phyloP scores from a whole-genome alignment of 768 basidiomycete species.

The Clavulina sp. region DNA sequence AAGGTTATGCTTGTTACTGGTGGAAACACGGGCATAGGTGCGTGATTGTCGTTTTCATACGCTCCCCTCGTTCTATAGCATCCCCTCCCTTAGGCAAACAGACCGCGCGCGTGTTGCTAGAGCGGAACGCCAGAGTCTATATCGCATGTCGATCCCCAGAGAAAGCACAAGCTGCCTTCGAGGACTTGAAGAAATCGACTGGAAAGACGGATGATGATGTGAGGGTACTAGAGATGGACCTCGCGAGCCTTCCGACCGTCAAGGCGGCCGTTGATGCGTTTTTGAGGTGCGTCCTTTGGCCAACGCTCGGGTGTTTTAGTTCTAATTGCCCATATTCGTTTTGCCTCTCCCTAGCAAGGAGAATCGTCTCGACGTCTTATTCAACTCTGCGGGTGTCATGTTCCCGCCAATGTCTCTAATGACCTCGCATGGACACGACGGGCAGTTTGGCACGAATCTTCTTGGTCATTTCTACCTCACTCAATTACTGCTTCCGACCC shows the following conservation, averaged over 20 bases:
- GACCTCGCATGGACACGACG: too few relatives aligned
- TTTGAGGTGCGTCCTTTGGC: too few relatives aligned
- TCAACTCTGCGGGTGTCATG: too few relatives aligned
- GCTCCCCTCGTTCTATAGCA: neutral
- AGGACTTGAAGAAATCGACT: neutral
- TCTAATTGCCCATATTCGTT: too few relatives aligned
- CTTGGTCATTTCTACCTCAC: too few relatives aligned
- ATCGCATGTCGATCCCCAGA: constrained; percentile 5
- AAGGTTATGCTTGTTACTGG: constrained; percentile 10
- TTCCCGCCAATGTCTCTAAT: too few relatives aligned
- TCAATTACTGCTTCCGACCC: neutral
- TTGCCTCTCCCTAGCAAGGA: too few relatives aligned
- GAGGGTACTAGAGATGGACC: neutral
- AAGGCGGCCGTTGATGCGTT: neutral
- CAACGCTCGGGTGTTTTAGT: neutral
- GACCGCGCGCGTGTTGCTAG: neutral
- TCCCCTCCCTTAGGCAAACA: neutral
- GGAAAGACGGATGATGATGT: neutral
- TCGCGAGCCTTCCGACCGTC: neutral
- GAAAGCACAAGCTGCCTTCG: constrained; percentile 8
- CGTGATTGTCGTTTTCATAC: neutral
- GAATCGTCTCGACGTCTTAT: too few relatives aligned
- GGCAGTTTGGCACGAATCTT: too few relatives aligned
- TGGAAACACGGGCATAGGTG: neutral
- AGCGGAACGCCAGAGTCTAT: constrained; percentile 4